Evolutionary conservation across 257 asterid species (phyloP), one percentile per base, ranked within the genome.

Genomic region (Nicotiana undulata): DNA sequence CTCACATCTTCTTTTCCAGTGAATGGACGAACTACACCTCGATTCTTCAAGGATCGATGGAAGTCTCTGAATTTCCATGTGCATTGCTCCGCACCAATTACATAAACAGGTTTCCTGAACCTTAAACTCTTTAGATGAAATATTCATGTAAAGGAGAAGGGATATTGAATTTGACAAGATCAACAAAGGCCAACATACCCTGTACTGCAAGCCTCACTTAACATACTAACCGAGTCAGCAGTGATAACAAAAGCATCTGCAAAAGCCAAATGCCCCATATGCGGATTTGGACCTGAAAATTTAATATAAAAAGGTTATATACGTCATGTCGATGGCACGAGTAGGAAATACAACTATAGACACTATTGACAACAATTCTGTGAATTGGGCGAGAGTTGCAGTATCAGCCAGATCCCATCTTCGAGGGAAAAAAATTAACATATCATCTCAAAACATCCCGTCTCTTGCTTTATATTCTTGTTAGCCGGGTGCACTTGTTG

Each of bases 201-300:
- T 2, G 97, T 94, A 84, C 95, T 93, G 91, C 98, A 94, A 80
- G 98, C 97, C 89, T 94, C 98, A 72, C 98, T 93, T 86, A 94
- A 84, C 98, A 94, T 94, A 77, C 98, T 93, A 61, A 93, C 90
- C 13, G 98, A 93, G 84, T 94, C 98, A 59, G 98, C 98, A 44
- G 98, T 90, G 88, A 94, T 82, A 78, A 92, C 90, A 76, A 94
- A 93, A 52, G 97, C 94, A 89, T 94, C 95, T 5, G 92, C 98
- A 90, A 84, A 90, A 83, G 98, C 98, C 40, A 94, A 85, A 90
- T 93, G 98, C 55, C 97, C 97, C 95, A 93, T 88, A 83, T 93
- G 98, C 60, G 98, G 98, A 89, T 94, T 94, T 56, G 92, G 93
- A 85, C 80, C 98, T 94, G 87, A 83, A 77, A 70, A 81, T 80